Evolutionary conservation across 441 rosid species (phyloP), one percentile per base, ranked within the genome.

Genomic region (Populus hybrid): DNA sequence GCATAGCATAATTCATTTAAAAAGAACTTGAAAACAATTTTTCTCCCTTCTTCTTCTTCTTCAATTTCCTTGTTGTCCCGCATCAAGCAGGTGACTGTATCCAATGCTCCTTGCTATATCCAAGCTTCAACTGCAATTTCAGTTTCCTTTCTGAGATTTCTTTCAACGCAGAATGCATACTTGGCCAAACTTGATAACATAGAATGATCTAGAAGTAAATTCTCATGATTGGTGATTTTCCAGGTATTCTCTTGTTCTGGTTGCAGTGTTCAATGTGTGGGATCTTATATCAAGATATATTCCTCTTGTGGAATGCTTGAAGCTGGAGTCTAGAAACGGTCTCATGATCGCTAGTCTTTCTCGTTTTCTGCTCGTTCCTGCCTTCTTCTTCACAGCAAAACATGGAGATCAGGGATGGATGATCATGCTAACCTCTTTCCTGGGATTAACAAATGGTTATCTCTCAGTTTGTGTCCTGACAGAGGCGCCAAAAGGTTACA

Each of bases 261-360:
- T 94, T 3, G 88, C 94, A 1, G 74, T 83, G 86, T 94, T 87
- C 87, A 92, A 94, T 32, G 78, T 82, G 53, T 87, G 88, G 92
- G 97, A 95, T 80, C 76, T 46, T 46, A 46, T 4, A 46, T 46
- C 57, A 46, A 14, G 57, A 46, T 46, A 46, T 1, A 46, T 14
- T 46, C 57, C 19, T 14, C 57, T 46, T 4, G 19, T 46, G 57
- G 57, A 46, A 14, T 46, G 57, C 57, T 46, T 46, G 57, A 14
- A 46, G 18, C 11, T 46, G 57, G 57, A 46, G 57, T 46, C 19
- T 46, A 46, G 57, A 46, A 46, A 14, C 2, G 57, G 57, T 5
- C 57, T 46, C 57, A 14, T 50, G 19, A 14, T 50, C 5, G 57
- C 57, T 12, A 14, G 19, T 14, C 57, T 50, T 50, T 50, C 19